Percentiles rank a stretch among this genome's conserved stretches.
Evolutionary conservation across 169 alveolate genomes (phyloP).

Genomic region (Eimeria maxima): DNA sequence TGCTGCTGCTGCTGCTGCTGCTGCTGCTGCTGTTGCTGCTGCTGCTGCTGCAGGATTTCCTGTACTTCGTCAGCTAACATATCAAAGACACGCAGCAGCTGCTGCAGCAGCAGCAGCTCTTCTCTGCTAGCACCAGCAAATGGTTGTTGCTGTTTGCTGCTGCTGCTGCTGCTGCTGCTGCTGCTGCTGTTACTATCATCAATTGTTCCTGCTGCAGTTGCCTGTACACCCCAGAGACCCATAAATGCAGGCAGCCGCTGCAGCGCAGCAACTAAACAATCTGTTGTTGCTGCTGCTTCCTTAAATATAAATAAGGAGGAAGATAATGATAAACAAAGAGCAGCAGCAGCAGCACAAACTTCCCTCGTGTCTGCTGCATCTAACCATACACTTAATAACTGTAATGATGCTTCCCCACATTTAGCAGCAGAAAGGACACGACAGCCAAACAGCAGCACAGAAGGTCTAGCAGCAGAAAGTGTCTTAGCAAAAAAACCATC

Average conservation of each 20-base stretch:
- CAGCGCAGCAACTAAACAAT: conserved; percentile 73
- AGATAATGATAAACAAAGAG: conserved; percentile 51
- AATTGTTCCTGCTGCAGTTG: too few species aligned
- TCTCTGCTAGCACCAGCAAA: neutral
- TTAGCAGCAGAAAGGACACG: conserved; percentile 7
- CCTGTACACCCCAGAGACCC: conserved; percentile 67
- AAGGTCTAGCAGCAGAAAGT: neutral
- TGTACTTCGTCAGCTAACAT: conserved; percentile 2
- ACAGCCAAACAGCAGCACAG: neutral
- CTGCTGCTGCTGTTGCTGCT: too few species aligned
- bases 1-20: too few species aligned
- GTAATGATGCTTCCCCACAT: conserved; percentile 49
- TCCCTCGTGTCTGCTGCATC: conserved; percentile 25
- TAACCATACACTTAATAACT: conserved; percentile 48
- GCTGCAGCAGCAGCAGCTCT: conserved; percentile 7
- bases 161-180: conserved; percentile 50
- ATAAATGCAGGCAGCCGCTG: conserved; percentile 53
- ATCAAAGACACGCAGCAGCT: neutral
- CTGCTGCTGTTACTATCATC: too few species aligned
- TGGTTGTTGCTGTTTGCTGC: neutral
- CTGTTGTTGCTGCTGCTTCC: neutral
- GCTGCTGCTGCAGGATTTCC: neutral
- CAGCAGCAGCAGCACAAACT: neutral
- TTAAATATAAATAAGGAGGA: neutral
- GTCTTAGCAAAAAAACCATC: neutral